A percentile compares a stretch with the other conserved stretches of the same genome.
Evolutionary conservation across 2,329 filamentous ascomycete species (phyloP).

Genomic region (Penicillium sp.): DNA sequence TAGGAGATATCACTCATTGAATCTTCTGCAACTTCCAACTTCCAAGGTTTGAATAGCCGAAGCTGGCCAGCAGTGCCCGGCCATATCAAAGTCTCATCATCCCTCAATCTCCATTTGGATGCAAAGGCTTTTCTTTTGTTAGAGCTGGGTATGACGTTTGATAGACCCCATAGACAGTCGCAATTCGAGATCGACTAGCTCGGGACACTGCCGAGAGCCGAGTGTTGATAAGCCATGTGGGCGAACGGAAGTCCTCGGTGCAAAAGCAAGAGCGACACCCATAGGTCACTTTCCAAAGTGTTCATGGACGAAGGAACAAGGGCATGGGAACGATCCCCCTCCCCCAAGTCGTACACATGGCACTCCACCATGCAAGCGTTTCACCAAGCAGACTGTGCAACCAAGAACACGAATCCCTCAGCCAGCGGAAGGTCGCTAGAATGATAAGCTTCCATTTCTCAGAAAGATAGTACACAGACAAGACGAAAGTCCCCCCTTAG

Average conservation of each 20-base stretch:
- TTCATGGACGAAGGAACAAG: background rate
- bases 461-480: background rate
- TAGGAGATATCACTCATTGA: background rate
- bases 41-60: background rate
- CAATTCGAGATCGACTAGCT: background rate
- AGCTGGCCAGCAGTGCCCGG: conserved; percentile 1
- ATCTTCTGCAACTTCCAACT: background rate
- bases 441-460: background rate
- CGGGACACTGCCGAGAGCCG: background rate
- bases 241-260: background rate
- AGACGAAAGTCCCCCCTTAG: conserved; percentile 9
- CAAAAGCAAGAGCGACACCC: background rate
- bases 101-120: background rate
- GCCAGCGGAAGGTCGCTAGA: background rate
- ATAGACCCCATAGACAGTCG: background rate
- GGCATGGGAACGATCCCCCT: background rate
- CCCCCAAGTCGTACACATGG: background rate
- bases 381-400: conserved; percentile 1
- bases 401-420: background rate
- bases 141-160: background rate
- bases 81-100: background rate
- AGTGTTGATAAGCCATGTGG: background rate
- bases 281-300: background rate
- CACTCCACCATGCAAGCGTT: background rate
- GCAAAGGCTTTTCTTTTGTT: background rate